phyloP scores from a whole-genome alignment of 23 red algal genomes.

The Gracilaria vermiculophylla region DNA sequence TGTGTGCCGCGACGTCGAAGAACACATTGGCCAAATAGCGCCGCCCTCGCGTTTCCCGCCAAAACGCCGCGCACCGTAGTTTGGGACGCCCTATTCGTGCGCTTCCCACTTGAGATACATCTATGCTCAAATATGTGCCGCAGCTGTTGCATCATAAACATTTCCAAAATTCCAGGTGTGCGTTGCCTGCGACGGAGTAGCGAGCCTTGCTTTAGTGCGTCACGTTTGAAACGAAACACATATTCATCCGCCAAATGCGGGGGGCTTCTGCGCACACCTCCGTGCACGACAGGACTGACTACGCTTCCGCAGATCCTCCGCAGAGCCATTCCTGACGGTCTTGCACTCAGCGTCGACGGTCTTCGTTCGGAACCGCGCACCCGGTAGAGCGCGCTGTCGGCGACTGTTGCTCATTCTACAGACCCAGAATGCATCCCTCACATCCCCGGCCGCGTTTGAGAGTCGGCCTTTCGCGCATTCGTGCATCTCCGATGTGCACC shows the following conservation, averaged over 20 bases:
- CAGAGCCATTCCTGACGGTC: no score
- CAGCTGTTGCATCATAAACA: no score
- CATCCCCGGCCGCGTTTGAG: neutral
- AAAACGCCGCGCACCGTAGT: neutral
- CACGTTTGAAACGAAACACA: constrained; percentile 20
- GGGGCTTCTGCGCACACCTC: neutral
- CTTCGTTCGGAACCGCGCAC: no score
- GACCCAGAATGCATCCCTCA: neutral
- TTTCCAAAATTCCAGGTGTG: neutral
- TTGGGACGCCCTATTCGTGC: neutral
- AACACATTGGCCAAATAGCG: neutral
- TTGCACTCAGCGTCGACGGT: no score
- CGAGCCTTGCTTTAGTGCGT: neutral
- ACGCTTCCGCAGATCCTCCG: no score
- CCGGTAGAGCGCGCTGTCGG: neutral
- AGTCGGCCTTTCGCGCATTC: neutral
- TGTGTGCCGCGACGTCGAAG: neutral
- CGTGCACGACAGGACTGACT: neutral
- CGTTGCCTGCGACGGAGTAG: neutral
- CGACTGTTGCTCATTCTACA: neutral
- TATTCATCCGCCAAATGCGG: constrained; percentile 13
- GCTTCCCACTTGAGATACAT: neutral
- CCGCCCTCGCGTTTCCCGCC: neutral
- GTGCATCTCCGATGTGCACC: neutral
- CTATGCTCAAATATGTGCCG: no score